Conservation (phyloP, 2,329 filamentous ascomycete genomes). For the Fusarium subtropicale region DNA sequence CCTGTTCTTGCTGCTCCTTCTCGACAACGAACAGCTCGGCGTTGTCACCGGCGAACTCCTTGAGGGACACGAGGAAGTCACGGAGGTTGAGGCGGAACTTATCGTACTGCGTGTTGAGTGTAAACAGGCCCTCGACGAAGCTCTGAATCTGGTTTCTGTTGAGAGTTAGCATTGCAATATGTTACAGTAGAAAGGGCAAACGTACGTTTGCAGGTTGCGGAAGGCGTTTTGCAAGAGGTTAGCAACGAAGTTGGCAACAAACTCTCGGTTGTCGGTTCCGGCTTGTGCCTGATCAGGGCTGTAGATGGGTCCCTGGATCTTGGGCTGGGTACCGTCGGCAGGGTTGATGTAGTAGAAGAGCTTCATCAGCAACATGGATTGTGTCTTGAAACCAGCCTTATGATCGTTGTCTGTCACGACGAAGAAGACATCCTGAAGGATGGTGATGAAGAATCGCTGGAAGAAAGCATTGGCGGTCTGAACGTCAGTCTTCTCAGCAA, state of each 20-base stretch:
- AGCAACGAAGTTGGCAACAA: constrained; percentile 87
- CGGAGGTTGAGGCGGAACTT: constrained; percentile 96
- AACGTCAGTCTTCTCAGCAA: constrained; percentile 89
- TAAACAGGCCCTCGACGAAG: constrained; percentile 92
- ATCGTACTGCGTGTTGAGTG: constrained; percentile 86
- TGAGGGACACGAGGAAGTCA: constrained; percentile 96
- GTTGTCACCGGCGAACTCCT: constrained; percentile 97
- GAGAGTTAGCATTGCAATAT: constrained; percentile 51
- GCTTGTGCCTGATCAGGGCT: constrained; percentile 81
- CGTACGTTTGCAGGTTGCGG: constrained; percentile 89
- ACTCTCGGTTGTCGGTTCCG: constrained; percentile 91
- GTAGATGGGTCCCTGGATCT: constrained; percentile 94
- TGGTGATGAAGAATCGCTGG: constrained; percentile 95
- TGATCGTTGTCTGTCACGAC: constrained; percentile 97
- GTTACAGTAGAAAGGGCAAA: constrained; percentile 37
- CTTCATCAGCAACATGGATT: constrained; percentile 90
- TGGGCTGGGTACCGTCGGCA: constrained; percentile 74
- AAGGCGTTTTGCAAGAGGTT: constrained; percentile 90
- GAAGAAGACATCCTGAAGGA: constrained; percentile 98
- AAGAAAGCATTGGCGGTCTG: constrained; percentile 95
- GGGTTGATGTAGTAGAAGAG: constrained; percentile 96
- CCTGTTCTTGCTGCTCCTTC: constrained; percentile 89
- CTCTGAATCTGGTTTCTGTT: constrained; percentile 82
- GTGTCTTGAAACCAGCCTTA: constrained; percentile 99
- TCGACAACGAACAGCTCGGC: constrained; percentile 93